A percentile compares a stretch with the other conserved stretches of the same genome.
These are phyloP conservation scores for Neurospora sp. DNA, from an alignment of 495 filamentous ascomycete genomes.

Conservation along the genomic window DNA sequence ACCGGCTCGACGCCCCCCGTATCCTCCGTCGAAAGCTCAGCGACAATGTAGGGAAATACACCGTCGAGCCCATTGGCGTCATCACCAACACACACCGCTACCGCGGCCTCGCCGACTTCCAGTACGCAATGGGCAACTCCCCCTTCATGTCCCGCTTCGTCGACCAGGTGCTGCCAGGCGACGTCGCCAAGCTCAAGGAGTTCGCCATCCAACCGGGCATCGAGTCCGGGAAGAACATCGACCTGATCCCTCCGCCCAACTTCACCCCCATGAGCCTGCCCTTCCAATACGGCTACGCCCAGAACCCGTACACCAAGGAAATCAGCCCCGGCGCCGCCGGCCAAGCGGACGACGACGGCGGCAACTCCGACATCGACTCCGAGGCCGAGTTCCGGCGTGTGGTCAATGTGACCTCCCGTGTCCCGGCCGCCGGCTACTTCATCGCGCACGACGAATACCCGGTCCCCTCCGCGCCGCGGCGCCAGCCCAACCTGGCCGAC, in stretches of 20 bases:
- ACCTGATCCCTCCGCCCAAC: conserved; percentile 69
- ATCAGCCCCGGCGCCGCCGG: conserved; percentile 22
- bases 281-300: conserved; percentile 53
- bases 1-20: conserved; percentile 30
- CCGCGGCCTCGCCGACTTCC: conserved; percentile 62
- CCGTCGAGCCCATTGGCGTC: conserved; percentile 58
- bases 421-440: conserved; percentile 50
- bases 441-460: conserved; percentile 45
- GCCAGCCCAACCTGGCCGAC: conserved; percentile 34
- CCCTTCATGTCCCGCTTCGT: conserved; percentile 56
- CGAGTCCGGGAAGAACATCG: conserved; percentile 45
- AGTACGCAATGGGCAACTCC: conserved; percentile 52
- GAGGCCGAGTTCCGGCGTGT: conserved; percentile 23
- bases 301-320: conserved; percentile 40
- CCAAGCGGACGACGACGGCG: not conserved
- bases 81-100: conserved; percentile 80
- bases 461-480: conserved; percentile 24
- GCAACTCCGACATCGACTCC: conserved; percentile 10
- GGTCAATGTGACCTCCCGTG: conserved; percentile 28
- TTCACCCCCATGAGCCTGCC: conserved; percentile 58
- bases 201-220: conserved; percentile 60
- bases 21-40: conserved; percentile 54
- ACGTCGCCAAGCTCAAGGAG: conserved; percentile 59
- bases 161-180: conserved; percentile 51
- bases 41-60: conserved; percentile 61